Conservation (phyloP, 352 stramenopile genomes). For the Phytophthora boehmeriae region DNA sequence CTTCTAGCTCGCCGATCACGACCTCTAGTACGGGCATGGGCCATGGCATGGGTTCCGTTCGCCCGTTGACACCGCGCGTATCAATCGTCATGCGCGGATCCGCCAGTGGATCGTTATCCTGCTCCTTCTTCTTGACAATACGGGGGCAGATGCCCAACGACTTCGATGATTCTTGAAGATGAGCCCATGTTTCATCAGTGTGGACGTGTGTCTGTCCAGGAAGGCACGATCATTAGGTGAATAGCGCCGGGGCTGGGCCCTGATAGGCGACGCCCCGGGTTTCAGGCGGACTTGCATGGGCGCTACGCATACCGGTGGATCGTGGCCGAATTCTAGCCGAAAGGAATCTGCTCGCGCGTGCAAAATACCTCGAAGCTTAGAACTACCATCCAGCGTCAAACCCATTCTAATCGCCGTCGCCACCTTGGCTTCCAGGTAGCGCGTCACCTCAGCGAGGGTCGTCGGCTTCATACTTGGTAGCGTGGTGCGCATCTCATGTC, state of each 20-base stretch:
- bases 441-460: background rate
- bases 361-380: conserved; percentile 3
- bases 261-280: background rate
- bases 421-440: background rate
- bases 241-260: conserved; percentile 4
- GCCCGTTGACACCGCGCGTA: conserved; percentile 11
- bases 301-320: conserved; percentile 12
- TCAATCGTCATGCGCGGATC: conserved; percentile 29
- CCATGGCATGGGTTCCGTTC: conserved; percentile 24
- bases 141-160: conserved; percentile 8
- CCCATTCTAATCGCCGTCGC: background rate
- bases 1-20: background rate
- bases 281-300: conserved; percentile 14
- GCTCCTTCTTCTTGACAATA: conserved; percentile 6
- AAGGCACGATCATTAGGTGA: conserved; percentile 12
- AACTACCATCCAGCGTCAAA: background rate
- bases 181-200: conserved; percentile 2
- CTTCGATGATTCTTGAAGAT: conserved; percentile 11
- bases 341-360: background rate
- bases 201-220: conserved; percentile 5
- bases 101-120: background rate
- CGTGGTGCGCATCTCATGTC: too few species aligned
- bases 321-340: conserved; percentile 8
- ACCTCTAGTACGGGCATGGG: too few species aligned
- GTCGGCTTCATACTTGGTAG: too few species aligned